Evolutionary conservation across 805 yeast genomes (phyloP).

Genomic region (Saccharomyces mikatae): DNA sequence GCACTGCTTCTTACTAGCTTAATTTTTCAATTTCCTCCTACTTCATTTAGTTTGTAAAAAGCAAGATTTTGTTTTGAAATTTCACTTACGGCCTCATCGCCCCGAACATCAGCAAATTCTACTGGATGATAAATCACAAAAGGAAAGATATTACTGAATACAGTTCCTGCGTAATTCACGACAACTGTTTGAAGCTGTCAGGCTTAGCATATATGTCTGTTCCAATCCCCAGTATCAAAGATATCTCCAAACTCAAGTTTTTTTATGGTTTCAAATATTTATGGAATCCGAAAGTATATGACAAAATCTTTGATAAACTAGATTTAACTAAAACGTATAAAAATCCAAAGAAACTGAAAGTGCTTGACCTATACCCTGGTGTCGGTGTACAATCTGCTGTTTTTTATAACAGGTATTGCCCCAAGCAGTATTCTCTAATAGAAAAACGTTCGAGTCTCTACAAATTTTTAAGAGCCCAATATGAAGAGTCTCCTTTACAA

Average conservation of each 20-base stretch:
- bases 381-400: slow-evolving; percentile 53
- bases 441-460: slow-evolving; percentile 39
- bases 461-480: slow-evolving; percentile 5
- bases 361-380: slow-evolving; percentile 56
- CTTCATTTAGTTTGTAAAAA: neutral
- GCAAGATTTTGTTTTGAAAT: neutral
- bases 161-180: neutral
- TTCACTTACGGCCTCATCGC: neutral
- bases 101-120: neutral
- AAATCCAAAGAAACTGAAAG: slow-evolving; percentile 35
- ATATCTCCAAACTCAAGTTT: slow-evolving; percentile 12
- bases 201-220: slow-evolving; percentile 6
- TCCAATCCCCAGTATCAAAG: slow-evolving; percentile 6
- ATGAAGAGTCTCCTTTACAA: slow-evolving; percentile 23
- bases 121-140: neutral
- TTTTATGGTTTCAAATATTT: slow-evolving; percentile 20
- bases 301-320: slow-evolving; percentile 40
- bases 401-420: slow-evolving; percentile 52
- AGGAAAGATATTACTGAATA: neutral
- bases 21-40: neutral
- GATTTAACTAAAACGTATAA: slow-evolving; percentile 31
- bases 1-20: neutral
- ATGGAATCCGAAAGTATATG: slow-evolving; percentile 17
- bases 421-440: slow-evolving; percentile 55
- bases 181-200: neutral